Evolutionary conservation across 495 filamentous ascomycete genomes (phyloP).

Genomic region (Aspergillus taichungensis): DNA sequence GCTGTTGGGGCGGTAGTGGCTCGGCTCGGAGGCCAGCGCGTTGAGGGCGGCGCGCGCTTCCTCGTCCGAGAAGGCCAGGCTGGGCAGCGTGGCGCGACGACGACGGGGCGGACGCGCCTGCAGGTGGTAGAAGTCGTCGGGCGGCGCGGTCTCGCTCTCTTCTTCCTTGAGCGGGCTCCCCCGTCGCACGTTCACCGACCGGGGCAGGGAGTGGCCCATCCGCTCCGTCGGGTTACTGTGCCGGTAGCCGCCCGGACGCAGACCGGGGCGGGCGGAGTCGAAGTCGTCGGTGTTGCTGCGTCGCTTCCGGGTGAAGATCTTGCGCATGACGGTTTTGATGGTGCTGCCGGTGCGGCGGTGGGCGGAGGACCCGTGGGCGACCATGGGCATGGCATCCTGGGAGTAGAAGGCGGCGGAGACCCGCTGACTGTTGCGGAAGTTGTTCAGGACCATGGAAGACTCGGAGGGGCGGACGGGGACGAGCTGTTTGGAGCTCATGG

Average conservation of each 20-base stretch:
- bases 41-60: constrained; percentile 23
- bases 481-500: constrained; percentile 17
- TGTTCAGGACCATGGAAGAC: constrained; percentile 3
- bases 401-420: constrained; percentile 2
- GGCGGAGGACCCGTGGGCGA: constrained; percentile 20
- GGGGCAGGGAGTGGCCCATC: constrained; percentile 10
- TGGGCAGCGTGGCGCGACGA: constrained; percentile 38
- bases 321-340: constrained; percentile 40
- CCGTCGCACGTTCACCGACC: constrained; percentile 18
- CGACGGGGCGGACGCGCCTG: constrained; percentile 16
- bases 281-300: constrained; percentile 29
- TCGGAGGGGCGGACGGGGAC: constrained; percentile 7
- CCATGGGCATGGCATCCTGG: constrained; percentile 13
- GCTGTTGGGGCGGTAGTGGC: too few species aligned
- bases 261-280: constrained; percentile 1
- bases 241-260: not conserved
- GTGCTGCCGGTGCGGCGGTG: constrained; percentile 38
- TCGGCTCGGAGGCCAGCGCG: constrained; percentile 9
- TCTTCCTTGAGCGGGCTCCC: constrained; percentile 20
- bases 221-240: not conserved
- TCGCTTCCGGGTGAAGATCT: constrained; percentile 36
- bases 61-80: constrained; percentile 33
- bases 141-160: constrained; percentile 13
- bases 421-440: constrained; percentile 1
- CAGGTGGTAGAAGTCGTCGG: constrained; percentile 15